phyloP scores from a whole-genome alignment of 306 rosid species.

The Spatholobus suberectus region DNA sequence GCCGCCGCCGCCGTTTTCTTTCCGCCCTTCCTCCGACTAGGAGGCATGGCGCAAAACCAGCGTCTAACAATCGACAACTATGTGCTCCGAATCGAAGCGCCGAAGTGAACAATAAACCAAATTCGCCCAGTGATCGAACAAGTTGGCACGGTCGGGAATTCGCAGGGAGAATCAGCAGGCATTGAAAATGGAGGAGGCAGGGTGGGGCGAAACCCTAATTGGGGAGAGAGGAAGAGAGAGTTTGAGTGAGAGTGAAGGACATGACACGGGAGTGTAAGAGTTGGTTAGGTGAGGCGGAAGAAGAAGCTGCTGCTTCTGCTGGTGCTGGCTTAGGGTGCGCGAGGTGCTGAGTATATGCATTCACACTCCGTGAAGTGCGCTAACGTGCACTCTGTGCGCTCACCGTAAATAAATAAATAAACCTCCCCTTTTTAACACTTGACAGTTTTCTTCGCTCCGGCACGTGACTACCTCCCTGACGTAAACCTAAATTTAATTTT shows the following conservation, averaged over 20 bases:
- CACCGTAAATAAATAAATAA: neutral
- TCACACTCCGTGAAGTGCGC: slow-evolving; percentile 42
- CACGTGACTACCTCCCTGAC: slow-evolving; percentile 16
- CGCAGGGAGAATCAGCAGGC: slow-evolving; percentile 55
- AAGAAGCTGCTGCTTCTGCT: neutral
- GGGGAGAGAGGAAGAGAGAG: neutral
- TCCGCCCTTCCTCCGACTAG: slow-evolving; percentile 77
- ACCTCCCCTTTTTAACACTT: neutral
- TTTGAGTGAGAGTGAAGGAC: neutral
- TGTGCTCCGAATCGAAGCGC: slow-evolving; percentile 40
- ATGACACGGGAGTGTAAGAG: neutral
- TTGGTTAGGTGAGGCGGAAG: neutral
- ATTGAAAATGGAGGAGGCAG: neutral
- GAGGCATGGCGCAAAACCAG: slow-evolving; percentile 65
- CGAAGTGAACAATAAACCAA: slow-evolving; percentile 25
- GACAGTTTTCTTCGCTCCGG: neutral
- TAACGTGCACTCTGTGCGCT: slow-evolving; percentile 16
- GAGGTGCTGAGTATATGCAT: neutral
- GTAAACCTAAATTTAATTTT: neutral
- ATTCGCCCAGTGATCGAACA: slow-evolving; percentile 53
- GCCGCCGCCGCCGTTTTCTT: slow-evolving; percentile 74
- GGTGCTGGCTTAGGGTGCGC: slow-evolving; percentile 18
- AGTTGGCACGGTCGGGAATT: slow-evolving; percentile 44
- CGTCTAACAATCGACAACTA: slow-evolving; percentile 36
- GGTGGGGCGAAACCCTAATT: slow-evolving; percentile 32